phyloP scores from a whole-genome alignment of 768 basidiomycete genomes.

The Melanogaster broomeanus region DNA sequence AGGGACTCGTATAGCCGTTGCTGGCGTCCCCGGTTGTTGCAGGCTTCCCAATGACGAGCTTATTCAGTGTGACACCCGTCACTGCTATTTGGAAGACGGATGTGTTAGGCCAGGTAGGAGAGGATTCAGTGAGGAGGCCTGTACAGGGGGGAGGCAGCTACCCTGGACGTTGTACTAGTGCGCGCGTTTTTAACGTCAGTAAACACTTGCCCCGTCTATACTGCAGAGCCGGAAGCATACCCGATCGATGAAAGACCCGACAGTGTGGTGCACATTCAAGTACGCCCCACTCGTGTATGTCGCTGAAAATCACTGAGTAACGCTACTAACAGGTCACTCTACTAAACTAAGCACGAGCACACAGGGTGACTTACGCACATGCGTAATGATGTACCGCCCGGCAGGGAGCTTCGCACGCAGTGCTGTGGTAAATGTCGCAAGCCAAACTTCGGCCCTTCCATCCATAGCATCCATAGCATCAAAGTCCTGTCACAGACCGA shows the following conservation, averaged over 20 bases:
- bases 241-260: constrained; percentile 45
- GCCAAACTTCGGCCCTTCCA: constrained; percentile 48
- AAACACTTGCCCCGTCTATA: not conserved
- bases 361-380: constrained; percentile 35
- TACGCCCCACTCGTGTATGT: constrained; percentile 39
- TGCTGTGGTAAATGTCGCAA: constrained; percentile 27
- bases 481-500: constrained; percentile 48
- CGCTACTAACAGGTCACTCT: constrained; percentile 24
- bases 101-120: constrained; percentile 41
- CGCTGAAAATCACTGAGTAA: constrained; percentile 44
- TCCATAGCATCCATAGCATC: constrained; percentile 55
- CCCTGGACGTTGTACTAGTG: constrained; percentile 42
- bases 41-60: constrained; percentile 80
- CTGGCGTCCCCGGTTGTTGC: constrained; percentile 49
- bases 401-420: constrained; percentile 27
- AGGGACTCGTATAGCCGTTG: constrained; percentile 58
- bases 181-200: not conserved
- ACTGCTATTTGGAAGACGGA: constrained; percentile 51
- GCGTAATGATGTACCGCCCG: constrained; percentile 28
- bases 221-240: constrained; percentile 14
- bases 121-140: constrained; percentile 40
- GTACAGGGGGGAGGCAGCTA: constrained; percentile 28
- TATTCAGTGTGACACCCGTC: constrained; percentile 56
- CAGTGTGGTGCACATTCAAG: constrained; percentile 37
- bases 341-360: constrained; percentile 7